These are phyloP conservation scores for Fraxinus sp. DNA, from an alignment of 305 asterid genomes.

Conservation along the genomic window DNA sequence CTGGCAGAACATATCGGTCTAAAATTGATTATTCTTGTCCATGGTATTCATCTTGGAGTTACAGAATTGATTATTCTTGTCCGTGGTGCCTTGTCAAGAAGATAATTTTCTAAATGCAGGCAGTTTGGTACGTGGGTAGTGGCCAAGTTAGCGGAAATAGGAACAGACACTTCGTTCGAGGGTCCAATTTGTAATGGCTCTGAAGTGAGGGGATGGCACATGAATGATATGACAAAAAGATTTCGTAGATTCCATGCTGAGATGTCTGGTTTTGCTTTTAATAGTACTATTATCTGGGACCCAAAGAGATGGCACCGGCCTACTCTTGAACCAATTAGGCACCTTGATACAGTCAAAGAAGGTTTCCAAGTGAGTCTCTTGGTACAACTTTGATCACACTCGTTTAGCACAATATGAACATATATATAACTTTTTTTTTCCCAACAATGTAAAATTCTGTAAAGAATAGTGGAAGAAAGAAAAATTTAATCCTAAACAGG, in stretches of 20 bases:
- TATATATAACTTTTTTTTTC: too few species aligned
- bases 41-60: not conserved
- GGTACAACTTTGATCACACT: not conserved
- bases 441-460: not conserved
- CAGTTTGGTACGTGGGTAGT: conserved; percentile 70
- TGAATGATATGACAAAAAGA: conserved; percentile 30
- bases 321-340: conserved; percentile 59
- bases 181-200: conserved; percentile 81
- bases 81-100: not conserved
- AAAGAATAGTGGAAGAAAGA: not conserved
- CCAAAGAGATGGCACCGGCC: conserved; percentile 67
- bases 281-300: conserved; percentile 80
- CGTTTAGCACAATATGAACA: not conserved
- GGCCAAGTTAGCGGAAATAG: conserved; percentile 45
- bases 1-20: not conserved
- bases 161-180: conserved; percentile 37
- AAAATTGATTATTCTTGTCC: conserved; percentile 11
- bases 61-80: not conserved
- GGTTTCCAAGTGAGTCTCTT: conserved; percentile 55
- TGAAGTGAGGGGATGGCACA: conserved; percentile 73
- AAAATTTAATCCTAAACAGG: not conserved
- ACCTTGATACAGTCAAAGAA: conserved; percentile 40
- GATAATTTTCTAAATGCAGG: conserved; percentile 40
- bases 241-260: conserved; percentile 57
- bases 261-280: conserved; percentile 71